Evolutionary conservation across 495 filamentous ascomycete species (phyloP), one percentile per base, ranked within the genome.

Genomic region (Xylaria flabelliformis): DNA sequence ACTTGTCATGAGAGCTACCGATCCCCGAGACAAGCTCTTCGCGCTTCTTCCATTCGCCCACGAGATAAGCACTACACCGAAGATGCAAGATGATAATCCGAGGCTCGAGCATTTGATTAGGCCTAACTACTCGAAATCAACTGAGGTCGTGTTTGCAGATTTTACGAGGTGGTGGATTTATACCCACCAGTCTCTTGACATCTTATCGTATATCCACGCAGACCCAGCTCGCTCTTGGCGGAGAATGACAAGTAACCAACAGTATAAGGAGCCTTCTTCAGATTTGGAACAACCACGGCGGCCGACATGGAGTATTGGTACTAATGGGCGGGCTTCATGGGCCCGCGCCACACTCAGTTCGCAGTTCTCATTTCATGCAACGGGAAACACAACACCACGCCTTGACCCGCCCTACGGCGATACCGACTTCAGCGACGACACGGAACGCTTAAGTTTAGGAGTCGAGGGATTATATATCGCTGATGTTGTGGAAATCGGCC

Each of bases 141-240:
- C 12, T 3, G 51, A 24, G 9, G 51, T 29, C 21, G 51, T 55
- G 10, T 55, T 55, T 26, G 9, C 51, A 13, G 51, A 55, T 55
- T 29, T 55, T 10, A 55, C 51, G 29, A 55, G 51, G 51, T 55
- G 51, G 51, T 55, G 51, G 51, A 55, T 55, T 51, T 21, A 55
- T 55, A 26, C 51, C 9, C 51, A 55, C 51, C 51, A 29, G 51
- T 55, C 51, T 3, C 51, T 55, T 26, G 51, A 24, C 4, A 55
- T 55, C 9, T 26, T 55, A 3, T 55, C 51, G 12, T 55, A 55
- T 55, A 55, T 55, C 24, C 51, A 55, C 12, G 51, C 51, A 55
- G 51, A 55, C 51, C 51, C 51, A 3, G 51, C 51, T 24, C 51
- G 51, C 21, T 55, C 51, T 10, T 55, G 51, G 51, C 51, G 51